Evolutionary conservation across 2,329 filamentous ascomycete species (phyloP), one percentile per base, ranked within the genome.

Genomic region (Penicillium sp.): DNA sequence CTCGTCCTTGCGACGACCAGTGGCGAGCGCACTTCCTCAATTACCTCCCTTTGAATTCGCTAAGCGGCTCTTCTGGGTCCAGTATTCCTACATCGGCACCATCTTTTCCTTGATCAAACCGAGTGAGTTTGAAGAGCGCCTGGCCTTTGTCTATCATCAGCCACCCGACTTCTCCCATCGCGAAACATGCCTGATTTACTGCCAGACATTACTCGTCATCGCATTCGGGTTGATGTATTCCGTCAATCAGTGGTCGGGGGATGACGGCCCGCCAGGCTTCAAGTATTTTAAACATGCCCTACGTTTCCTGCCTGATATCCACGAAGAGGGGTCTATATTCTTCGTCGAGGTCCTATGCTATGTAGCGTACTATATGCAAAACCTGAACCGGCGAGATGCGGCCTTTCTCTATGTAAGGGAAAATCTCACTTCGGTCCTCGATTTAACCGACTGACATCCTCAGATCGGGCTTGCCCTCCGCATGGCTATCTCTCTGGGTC

Each of bases 141-240:
- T 80, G 0, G 50, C 67, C 11, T 58, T 67, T 23, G 72, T 74
- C 3, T 78, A 79, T 44, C 62, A 64, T 7, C 65, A 69, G 2
- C 63, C 66, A 1, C 70, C 70, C 0, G 69, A 77, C 37, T 62
- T 72, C 2, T 55, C 64, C 0, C 72, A 77, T 40, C 66, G 66
- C 16, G 71, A 77, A 26, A 69, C 70, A 2, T 78, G 77, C 42
- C 68, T 80, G 0, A 61, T 66, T 0, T 76, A 76, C 50, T 76
- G 76, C 46, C 77, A 80, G 42, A 64, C 77, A 3, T 63, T 80
- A 2, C 62, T 79, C 31, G 72, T 79, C 4, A 65, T 80, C 8
- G 76, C 77, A 0, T 78, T 78, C 53, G 78, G 78, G 0, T 73
- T 79, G 50, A 69, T 80, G 53, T 81, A 80, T 56, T 78, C 76